Conservation (phyloP, 345 rosid species). For the Noccaea bulbosa region DNA sequence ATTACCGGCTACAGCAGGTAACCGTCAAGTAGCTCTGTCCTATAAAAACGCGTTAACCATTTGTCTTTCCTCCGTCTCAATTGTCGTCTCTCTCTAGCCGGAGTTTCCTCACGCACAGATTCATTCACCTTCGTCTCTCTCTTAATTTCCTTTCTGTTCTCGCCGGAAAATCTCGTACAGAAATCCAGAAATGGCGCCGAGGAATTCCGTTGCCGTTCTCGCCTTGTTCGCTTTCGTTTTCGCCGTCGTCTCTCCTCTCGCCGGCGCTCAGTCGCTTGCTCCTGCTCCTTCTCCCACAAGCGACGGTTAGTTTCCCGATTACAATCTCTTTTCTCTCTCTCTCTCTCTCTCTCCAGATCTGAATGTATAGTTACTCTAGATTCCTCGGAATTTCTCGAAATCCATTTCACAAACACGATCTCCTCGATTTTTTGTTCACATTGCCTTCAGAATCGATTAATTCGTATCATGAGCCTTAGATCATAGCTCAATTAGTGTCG, state of each 20-base stretch:
- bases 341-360: neutral
- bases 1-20: neutral
- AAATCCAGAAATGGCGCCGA: conserved; percentile 31
- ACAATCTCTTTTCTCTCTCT: neutral
- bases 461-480: neutral
- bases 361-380: neutral
- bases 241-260: conserved; percentile 39
- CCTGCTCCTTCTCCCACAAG: conserved; percentile 68
- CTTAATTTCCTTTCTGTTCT: too few species aligned
- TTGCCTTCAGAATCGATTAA: neutral
- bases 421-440: neutral
- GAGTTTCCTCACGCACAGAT: too few species aligned
- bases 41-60: conserved; percentile 10
- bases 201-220: conserved; percentile 38
- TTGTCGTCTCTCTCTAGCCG: neutral
- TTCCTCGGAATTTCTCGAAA: too few species aligned
- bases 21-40: too few species aligned
- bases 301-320: conserved; percentile 50
- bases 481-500: neutral
- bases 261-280: conserved; percentile 48
- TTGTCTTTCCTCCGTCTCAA: neutral
- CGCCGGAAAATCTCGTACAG: too few species aligned
- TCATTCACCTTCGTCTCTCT: neutral
- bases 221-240: conserved; percentile 40
- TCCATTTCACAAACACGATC: too few species aligned